phyloP scores from a whole-genome alignment of 352 stramenopile species.

The Globisporangium viniferum region DNA sequence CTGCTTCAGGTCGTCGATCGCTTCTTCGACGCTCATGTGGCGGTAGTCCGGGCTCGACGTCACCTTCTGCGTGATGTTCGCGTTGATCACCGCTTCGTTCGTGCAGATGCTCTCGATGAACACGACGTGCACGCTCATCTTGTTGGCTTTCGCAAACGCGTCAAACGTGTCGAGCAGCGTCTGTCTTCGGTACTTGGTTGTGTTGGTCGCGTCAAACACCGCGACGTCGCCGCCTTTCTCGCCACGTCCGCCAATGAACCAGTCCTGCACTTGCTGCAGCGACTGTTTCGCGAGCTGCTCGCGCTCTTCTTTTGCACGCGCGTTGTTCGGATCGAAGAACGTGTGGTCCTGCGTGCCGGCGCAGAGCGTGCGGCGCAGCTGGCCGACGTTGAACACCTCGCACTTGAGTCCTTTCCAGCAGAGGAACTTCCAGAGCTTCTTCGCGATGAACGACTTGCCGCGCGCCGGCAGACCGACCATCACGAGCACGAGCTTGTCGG shows the following conservation, averaged over 20 bases:
- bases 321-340: conserved; percentile 93
- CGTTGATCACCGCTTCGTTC: conserved; percentile 86
- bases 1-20: conserved; percentile 74
- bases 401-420: conserved; percentile 78
- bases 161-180: conserved; percentile 61
- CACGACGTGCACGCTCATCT: conserved; percentile 85
- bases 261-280: conserved; percentile 63
- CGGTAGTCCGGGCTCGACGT: conserved; percentile 80
- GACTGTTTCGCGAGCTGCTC: conserved; percentile 80
- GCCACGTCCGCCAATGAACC: conserved; percentile 36
- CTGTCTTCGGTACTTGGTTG: conserved; percentile 58
- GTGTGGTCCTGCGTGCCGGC: conserved; percentile 73
- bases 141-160: conserved; percentile 49
- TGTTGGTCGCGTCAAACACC: conserved; percentile 91
- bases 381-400: conserved; percentile 94
- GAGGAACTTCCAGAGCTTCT: conserved; percentile 85
- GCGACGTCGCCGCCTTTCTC: conserved; percentile 75
- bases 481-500: conserved; percentile 94
- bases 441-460: conserved; percentile 96
- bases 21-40: conserved; percentile 64
- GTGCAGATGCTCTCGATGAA: conserved; percentile 94
- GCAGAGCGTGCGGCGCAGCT: conserved; percentile 87
- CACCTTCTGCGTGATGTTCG: conserved; percentile 80
- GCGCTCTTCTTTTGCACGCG: conserved; percentile 63
- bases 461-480: conserved; percentile 94